Base-by-base conservation (phyloP, 441 rosid genomes). In the Corymbia citriodora region DNA sequence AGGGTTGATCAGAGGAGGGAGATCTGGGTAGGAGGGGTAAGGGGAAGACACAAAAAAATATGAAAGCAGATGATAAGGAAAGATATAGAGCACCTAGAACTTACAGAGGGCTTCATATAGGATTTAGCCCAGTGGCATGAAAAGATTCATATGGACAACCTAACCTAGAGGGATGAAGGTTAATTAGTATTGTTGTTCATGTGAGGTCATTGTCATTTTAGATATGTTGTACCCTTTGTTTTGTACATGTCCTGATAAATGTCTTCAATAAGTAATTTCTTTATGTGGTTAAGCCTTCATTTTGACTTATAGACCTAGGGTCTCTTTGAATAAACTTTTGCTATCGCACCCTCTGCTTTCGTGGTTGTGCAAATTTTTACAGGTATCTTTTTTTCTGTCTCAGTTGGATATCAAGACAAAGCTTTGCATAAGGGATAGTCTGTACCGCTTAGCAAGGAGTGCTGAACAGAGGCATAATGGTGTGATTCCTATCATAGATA, bases 341-440 rank as follows among this genome's bases (percentile, higher is more conserved):
- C 18, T 1, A 7, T 74, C 13, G 52, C n/a, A 45, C 29, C 52
- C 53, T 45, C 53, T 79, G 52, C 18, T 79, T 23, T 79, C 9
- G 17, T 79, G 52, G 53, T 13, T 45, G 11, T 79, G 85, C 53
- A 23, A 72, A 48, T 23, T 7, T 45, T 79, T 48, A 79, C n/a
- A 12, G n/a, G 9, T 45, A 23, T 23, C 52, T 23, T 23, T 40
- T 40, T 79, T 23, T 79, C 85, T 79, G 17, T 79, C 92, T 65
- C 96, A 97, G 99, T 94, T 96, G 97, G 99, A 97, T 93, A 93
- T 95, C 90, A 93, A 96, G 94, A 96, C 99, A 91, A 97, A 97
- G 92, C 94, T 97, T 88, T 96, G 98, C 94, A 96, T 96, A 94
- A 94, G 99, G 92, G 99, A 96, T 91, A 96, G 99, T 93, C 94